A percentile compares a stretch with the other conserved stretches of the same genome.
phyloP scores from a whole-genome alignment of 805 yeast species.

The Blastobotrys parvus region DNA sequence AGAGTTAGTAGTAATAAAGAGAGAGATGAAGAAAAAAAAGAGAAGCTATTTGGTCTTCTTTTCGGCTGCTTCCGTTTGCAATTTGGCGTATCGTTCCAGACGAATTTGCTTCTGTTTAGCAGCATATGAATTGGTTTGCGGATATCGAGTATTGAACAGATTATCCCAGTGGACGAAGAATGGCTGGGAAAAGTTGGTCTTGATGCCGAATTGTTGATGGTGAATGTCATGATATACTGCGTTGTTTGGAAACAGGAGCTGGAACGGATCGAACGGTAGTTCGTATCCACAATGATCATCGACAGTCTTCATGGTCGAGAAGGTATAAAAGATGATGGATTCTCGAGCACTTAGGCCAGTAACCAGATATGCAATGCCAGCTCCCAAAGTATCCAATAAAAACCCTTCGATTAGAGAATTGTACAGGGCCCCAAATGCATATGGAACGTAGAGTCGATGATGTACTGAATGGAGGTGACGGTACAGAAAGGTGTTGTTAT shows the following conservation, averaged over 20 bases:
- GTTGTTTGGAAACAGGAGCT: constrained; percentile 85
- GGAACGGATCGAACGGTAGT: constrained; percentile 86
- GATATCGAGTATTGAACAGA: constrained; percentile 61
- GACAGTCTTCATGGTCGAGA: constrained; percentile 92
- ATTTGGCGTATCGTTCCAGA: constrained; percentile 10
- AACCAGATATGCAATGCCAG: constrained; percentile 68
- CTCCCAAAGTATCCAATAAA: constrained; percentile 82
- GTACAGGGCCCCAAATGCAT: constrained; percentile 92
- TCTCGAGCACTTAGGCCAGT: constrained; percentile 70
- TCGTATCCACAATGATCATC: constrained; percentile 99
- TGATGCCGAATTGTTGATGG: constrained; percentile 93
- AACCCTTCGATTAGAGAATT: constrained; percentile 94
- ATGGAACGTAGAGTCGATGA: constrained; percentile 90
- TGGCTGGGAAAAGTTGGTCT: constrained; percentile 90
- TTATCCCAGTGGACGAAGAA: constrained; percentile 93
- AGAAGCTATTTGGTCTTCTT: constrained; percentile 1
- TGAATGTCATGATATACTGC: constrained; percentile 96
- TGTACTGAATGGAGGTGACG: constrained; percentile 85
- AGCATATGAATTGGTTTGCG: constrained; percentile 55
- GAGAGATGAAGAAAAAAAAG: background rate
- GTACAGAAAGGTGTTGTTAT: constrained; percentile 66
- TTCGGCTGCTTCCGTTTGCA: background rate
- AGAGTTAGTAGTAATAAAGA: background rate
- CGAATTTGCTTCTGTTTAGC: constrained; percentile 52
- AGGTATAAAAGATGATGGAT: constrained; percentile 61